Evolutionary conservation across 1,284 basidiomycete species (phyloP).

Genomic region (Termitomyces sp.): DNA sequence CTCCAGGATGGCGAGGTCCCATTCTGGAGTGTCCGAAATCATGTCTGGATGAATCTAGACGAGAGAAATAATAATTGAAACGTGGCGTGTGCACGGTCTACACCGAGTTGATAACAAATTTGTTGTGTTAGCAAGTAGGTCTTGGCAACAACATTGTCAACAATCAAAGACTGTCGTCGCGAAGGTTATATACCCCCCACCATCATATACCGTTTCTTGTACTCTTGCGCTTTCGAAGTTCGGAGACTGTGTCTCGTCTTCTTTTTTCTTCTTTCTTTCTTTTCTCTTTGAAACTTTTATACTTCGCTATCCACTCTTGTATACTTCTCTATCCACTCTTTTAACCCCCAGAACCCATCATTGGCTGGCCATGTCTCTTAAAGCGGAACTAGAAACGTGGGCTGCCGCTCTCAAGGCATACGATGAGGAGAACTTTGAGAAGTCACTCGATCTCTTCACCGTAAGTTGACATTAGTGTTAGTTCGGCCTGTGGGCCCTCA

Average conservation of each 20-base stretch:
- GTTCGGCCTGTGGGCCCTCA: not conserved
- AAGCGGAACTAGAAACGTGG: constrained; percentile 86
- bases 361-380: constrained; percentile 60
- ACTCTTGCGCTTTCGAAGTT: constrained; percentile 19
- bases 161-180: constrained; percentile 16
- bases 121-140: constrained; percentile 6
- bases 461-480: constrained; percentile 33
- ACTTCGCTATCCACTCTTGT: constrained; percentile 26
- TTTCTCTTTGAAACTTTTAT: constrained; percentile 20
- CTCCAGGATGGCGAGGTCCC: not conserved
- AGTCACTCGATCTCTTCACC: constrained; percentile 70
- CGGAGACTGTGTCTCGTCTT: constrained; percentile 29
- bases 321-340: constrained; percentile 28
- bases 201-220: constrained; percentile 11
- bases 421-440: constrained; percentile 76
- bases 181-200: constrained; percentile 16
- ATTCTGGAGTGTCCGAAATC: not conserved
- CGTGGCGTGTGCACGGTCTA: no score
- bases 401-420: constrained; percentile 79
- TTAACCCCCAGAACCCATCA: constrained; percentile 12
- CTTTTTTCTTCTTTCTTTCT: constrained; percentile 20
- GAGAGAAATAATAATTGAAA: not conserved
- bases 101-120: not conserved
- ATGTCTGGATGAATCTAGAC: not conserved
- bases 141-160: constrained; percentile 26